phyloP scores from a whole-genome alignment of 2,329 filamentous ascomycete species.

The Clarireedia monteithiana region DNA sequence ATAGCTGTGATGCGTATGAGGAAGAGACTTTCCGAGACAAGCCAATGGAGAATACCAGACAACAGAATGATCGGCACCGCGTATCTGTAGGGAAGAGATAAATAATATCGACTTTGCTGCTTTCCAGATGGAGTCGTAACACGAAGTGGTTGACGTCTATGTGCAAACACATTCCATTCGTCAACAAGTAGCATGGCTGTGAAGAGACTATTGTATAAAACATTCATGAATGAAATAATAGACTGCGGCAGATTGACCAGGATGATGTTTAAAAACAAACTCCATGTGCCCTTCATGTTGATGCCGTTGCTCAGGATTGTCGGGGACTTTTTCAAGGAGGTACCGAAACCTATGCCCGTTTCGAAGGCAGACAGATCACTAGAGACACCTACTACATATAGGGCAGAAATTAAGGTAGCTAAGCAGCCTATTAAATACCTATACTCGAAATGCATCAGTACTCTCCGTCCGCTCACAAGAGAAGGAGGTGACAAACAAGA shows the following conservation, averaged over 20 bases:
- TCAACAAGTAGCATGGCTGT: conserved; percentile 17
- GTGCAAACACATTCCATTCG: conserved; percentile 17
- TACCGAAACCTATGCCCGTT: not conserved
- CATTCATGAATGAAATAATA: conserved; percentile 26
- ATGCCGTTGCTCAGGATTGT: not conserved
- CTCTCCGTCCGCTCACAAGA: not conserved
- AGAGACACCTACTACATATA: no score
- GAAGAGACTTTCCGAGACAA: conserved; percentile 33
- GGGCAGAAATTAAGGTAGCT: no score
- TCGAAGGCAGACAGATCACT: not conserved
- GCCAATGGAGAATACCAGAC: conserved; percentile 33
- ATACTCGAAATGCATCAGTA: no score
- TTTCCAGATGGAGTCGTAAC: conserved; percentile 26
- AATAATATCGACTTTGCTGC: conserved; percentile 31
- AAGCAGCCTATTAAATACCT: no score
- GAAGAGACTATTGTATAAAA: conserved; percentile 29
- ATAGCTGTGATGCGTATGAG: conserved; percentile 18
- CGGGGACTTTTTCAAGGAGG: not conserved
- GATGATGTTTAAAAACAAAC: conserved; percentile 15
- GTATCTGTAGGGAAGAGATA: conserved; percentile 33
- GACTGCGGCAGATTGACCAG: conserved; percentile 30
- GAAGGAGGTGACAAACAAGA: not conserved
- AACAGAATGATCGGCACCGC: conserved; percentile 13
- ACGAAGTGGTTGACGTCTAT: conserved; percentile 30
- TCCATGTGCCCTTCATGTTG: conserved; percentile 4